phyloP scores from a whole-genome alignment of 352 stramenopile genomes.

The Phytophthora lateralis region DNA sequence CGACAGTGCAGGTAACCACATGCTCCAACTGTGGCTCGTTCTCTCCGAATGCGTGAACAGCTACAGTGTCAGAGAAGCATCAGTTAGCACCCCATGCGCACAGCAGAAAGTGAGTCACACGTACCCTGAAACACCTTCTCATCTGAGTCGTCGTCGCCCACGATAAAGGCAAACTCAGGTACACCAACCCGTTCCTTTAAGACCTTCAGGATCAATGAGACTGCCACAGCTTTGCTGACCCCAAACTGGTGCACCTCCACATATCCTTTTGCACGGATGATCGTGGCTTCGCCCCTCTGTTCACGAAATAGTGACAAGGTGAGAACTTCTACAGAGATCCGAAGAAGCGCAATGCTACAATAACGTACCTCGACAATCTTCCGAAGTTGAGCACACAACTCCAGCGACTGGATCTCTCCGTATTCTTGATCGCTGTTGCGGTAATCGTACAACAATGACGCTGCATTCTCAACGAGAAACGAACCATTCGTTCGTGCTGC shows the following conservation, averaged over 20 bases:
- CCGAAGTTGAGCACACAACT: slow-evolving; percentile 92
- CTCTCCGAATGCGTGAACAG: slow-evolving; percentile 49
- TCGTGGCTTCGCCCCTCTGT: slow-evolving; percentile 63
- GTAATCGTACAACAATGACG: slow-evolving; percentile 98
- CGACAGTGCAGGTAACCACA: slow-evolving; percentile 95
- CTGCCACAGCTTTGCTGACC: slow-evolving; percentile 66
- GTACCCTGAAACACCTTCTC: slow-evolving; percentile 88
- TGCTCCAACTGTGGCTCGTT: slow-evolving; percentile 45
- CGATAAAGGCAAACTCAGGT: slow-evolving; percentile 94
- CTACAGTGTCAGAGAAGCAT: slow-evolving; percentile 32
- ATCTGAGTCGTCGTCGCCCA: slow-evolving; percentile 98
- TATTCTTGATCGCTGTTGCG: slow-evolving; percentile 98
- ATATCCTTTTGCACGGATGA: slow-evolving; percentile 68
- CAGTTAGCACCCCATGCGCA: not conserved
- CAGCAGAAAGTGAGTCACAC: not conserved
- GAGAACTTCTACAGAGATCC: not conserved
- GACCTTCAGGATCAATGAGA: slow-evolving; percentile 58
- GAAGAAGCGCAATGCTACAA: not conserved
- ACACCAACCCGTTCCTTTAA: slow-evolving; percentile 62
- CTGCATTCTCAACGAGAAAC: slow-evolving; percentile 97
- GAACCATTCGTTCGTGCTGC: slow-evolving; percentile 96
- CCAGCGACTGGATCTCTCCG: slow-evolving; percentile 96
- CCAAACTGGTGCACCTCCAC: slow-evolving; percentile 79
- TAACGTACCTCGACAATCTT: slow-evolving; percentile 89
- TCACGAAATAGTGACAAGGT: not conserved